These are phyloP conservation scores for Tieghemostelium lacteum DNA, from an alignment of 78 protist genomes.

Conservation along the genomic window DNA sequence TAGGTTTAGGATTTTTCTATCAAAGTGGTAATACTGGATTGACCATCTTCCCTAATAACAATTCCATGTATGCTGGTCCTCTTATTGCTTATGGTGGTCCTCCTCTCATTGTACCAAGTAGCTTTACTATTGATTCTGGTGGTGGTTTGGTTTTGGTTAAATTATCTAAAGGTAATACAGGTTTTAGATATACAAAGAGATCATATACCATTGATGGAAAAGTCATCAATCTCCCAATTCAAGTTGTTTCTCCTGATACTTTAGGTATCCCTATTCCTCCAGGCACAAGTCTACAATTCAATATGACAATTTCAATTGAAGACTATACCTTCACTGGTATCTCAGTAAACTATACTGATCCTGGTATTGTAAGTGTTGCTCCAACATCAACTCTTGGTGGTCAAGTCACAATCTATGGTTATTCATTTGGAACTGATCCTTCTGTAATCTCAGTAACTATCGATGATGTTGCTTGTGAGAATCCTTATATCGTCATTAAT, in stretches of 20 bases:
- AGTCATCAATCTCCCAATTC: background rate
- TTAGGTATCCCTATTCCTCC: slow-evolving; percentile 11
- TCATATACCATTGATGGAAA: slow-evolving; percentile 8
- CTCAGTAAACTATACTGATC: background rate
- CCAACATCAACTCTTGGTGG: slow-evolving; percentile 8
- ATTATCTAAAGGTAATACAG: background rate
- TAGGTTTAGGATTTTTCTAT: too few species aligned
- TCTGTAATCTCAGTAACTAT: slow-evolving; percentile 8
- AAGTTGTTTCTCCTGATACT: background rate
- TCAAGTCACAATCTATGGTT: background rate
- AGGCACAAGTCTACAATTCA: background rate
- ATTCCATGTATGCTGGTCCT: background rate
- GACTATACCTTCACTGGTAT: background rate
- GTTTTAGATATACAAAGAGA: slow-evolving; percentile 17
- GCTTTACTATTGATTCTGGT: background rate
- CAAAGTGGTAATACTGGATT: background rate
- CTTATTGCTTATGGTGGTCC: background rate
- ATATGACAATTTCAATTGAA: background rate
- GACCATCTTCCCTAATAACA: background rate
- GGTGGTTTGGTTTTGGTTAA: slow-evolving; percentile 14
- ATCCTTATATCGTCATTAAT: background rate
- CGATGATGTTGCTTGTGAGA: background rate
- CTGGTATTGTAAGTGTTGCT: background rate
- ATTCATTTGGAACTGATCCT: slow-evolving; percentile 6
- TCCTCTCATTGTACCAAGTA: background rate